Base-by-base conservation (phyloP, 169 alveolate genomes). In the Eimeria acervulina region DNA sequence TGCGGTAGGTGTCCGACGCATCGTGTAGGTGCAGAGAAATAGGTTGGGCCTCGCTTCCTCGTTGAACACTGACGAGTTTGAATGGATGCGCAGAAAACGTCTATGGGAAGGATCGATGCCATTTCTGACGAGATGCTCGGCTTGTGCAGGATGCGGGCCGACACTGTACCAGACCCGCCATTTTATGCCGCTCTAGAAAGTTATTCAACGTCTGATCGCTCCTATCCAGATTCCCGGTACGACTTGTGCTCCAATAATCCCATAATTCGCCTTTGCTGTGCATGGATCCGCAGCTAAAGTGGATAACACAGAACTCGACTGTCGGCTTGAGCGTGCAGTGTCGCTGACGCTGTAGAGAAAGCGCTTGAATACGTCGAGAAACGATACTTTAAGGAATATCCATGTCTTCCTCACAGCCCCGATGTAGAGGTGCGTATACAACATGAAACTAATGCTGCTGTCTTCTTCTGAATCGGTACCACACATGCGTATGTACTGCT, bases 301-400 rank as follows among this genome's bases (percentile, higher is more conserved):
- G 52, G 31, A 72, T 36, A 8, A 13, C 33, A 23, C 47, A 19
- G 21, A 6, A 31, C 40, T 33, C 23, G 23, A 28, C 7, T 52
- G 51, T 0, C 31, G 51, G 47, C 51, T 4, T 84, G 89, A 28
- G 89, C 44, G 0, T 31, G 89, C 92, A 84, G 92, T 28, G 78
- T 55, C 28, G 78, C 52, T 19, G 76, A 84, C 36, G 92, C 74
- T 28, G 74, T 84, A 2, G 92, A 84, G 74, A 84, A 84, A 31
- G 92, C 92, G 4, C 51, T 84, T 36, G 66, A 44, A 33, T 84
- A 84, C 78, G 92, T 84, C 12, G 40, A 84, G 42, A 84, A 52
- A 55, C 74, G 74, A 21, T 84, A 84, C 74, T 84, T 84, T 33
- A 52, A 59, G 93, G 93, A 85, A 85, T 85, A 85, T 42, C 93